Conservation (phyloP, 805 yeast genomes). For the Schwanniomyces occidentalis region DNA sequence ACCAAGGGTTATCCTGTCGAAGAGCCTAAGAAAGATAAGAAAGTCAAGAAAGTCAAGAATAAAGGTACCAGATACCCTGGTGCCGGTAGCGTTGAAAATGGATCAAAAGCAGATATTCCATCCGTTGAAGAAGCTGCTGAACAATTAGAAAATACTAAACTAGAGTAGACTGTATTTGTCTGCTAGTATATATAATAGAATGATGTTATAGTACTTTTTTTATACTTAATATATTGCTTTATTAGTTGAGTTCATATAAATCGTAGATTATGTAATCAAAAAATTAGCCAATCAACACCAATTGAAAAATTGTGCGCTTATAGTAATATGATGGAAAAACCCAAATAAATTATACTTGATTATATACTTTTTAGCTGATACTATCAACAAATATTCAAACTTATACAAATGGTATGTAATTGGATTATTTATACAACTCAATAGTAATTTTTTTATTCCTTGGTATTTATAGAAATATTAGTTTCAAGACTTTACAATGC, state of each 20-base stretch:
- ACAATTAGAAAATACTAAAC: slow-evolving; percentile 38
- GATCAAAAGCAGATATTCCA: slow-evolving; percentile 15
- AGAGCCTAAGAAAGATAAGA: slow-evolving; percentile 57
- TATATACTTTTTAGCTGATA: no score
- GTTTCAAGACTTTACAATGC: no score
- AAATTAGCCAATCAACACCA: slow-evolving; percentile 21
- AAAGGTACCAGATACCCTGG: slow-evolving; percentile 94
- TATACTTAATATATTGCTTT: no score
- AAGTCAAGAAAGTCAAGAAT: slow-evolving; percentile 76
- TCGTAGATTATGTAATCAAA: slow-evolving; percentile 5
- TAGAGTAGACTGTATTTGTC: slow-evolving; percentile 22
- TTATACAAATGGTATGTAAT: no score
- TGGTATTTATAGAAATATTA: no score
- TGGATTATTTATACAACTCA: no score
- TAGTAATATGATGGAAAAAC: not conserved
- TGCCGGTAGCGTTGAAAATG: slow-evolving; percentile 18
- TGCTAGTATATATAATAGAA: no score
- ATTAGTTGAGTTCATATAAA: no score
- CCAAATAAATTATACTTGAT: no score
- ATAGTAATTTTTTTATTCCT: no score
- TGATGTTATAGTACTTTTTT: no score
- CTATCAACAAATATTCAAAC: no score
- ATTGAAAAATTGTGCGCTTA: slow-evolving; percentile 15
- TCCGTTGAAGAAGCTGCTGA: slow-evolving; percentile 30
- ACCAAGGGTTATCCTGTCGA: slow-evolving; percentile 83